Conservation (phyloP, 208 protist genomes). For the Crithidia acanthocephali region DNA sequence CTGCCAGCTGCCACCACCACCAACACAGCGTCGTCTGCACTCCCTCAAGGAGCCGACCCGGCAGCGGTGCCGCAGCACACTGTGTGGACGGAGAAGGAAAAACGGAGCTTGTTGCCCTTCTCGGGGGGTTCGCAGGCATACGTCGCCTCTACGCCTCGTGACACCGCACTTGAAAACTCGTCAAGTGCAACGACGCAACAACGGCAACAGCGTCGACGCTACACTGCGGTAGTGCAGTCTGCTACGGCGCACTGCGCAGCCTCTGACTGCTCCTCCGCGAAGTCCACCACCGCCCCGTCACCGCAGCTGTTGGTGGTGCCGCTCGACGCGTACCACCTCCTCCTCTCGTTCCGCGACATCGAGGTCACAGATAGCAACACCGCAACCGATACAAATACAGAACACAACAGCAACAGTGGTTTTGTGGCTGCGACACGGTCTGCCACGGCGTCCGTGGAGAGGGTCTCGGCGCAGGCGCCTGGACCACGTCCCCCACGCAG, state of each 20-base stretch:
- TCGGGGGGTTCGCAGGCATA: slow-evolving; percentile 24
- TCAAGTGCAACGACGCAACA: background rate
- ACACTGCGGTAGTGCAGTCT: background rate
- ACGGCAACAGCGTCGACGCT: background rate
- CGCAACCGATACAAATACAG: background rate
- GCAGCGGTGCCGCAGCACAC: background rate
- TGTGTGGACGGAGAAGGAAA: background rate
- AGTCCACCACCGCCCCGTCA: too few relatives aligned
- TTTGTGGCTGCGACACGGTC: slow-evolving; percentile 1
- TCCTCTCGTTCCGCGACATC: slow-evolving; percentile 24
- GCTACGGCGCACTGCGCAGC: background rate
- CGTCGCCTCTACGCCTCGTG: slow-evolving; percentile 8
- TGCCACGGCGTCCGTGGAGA: slow-evolving; percentile 10
- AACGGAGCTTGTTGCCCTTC: slow-evolving; percentile 1
- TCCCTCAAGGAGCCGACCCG: background rate
- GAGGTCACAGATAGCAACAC: background rate
- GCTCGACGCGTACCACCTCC: slow-evolving; percentile 30
- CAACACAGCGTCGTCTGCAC: background rate
- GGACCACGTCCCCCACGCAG: slow-evolving; percentile 24
- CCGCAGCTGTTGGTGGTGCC: slow-evolving; percentile 23
- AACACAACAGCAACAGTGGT: background rate
- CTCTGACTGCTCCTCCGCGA: too few relatives aligned
- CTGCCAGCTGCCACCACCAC: background rate
- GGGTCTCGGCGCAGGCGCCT: slow-evolving; percentile 15
- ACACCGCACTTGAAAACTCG: background rate